These are phyloP conservation scores for Ophiostoma pallidulum DNA, from an alignment of 2,329 filamentous ascomycete species.

Conservation along the genomic window DNA sequence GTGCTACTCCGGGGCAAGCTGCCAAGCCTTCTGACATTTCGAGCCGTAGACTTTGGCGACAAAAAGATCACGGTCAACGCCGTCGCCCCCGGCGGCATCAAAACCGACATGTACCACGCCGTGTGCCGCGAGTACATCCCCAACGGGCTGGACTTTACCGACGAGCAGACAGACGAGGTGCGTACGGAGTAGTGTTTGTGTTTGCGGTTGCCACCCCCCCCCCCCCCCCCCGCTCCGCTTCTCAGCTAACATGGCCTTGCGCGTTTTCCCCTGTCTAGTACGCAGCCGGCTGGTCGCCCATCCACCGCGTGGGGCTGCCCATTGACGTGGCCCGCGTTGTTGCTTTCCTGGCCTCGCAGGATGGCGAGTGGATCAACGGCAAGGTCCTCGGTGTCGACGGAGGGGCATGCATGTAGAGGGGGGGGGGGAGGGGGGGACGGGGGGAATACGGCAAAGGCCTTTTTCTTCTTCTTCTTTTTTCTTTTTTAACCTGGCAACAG, in stretches of 20 bases:
- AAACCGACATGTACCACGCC: conserved; percentile 25
- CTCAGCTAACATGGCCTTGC: no score
- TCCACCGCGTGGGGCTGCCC: conserved; percentile 24
- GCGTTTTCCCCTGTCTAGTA: conserved; percentile 15
- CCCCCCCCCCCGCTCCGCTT: no score
- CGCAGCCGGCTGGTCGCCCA: conserved; percentile 29
- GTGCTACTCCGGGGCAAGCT: not conserved
- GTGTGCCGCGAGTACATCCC: conserved; percentile 32
- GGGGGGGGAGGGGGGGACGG: no score
- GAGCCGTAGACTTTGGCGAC: conserved; percentile 23
- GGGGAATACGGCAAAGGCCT: no score
- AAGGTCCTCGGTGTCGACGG: conserved; percentile 26
- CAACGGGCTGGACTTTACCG: conserved; percentile 23
- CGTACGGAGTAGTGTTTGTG: no score
- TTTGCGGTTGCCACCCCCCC: no score
- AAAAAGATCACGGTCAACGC: conserved; percentile 30
- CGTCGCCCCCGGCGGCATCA: conserved; percentile 26
- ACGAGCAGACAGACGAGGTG: conserved; percentile 20
- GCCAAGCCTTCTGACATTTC: no score
- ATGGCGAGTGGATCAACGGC: conserved; percentile 31
- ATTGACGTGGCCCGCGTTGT: conserved; percentile 26
- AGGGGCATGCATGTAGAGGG: conserved; percentile 17
- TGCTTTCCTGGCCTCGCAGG: conserved; percentile 25
- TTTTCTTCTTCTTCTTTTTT: no score
- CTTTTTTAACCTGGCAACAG: no score